These are phyloP conservation scores for Ampelocalamus luodianensis DNA, from an alignment of 176 grass and related monocot genomes.

Conservation along the genomic window DNA sequence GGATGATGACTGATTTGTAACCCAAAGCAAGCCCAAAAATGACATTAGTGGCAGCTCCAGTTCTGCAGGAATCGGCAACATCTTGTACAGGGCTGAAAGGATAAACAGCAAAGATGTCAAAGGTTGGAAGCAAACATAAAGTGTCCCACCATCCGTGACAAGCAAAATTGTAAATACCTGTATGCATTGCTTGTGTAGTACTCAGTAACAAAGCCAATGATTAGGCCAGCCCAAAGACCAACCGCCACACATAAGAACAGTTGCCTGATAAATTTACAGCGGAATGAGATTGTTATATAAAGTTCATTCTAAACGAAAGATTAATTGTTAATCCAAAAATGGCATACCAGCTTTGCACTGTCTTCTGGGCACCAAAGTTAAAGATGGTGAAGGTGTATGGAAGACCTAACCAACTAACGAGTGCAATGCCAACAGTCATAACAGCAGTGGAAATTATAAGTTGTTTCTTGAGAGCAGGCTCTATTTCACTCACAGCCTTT, in stretches of 20 bases:
- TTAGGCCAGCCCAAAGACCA: constrained; percentile 65
- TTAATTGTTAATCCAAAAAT: background rate
- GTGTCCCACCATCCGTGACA: background rate
- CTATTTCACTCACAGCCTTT: constrained; percentile 51
- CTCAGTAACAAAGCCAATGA: constrained; percentile 65
- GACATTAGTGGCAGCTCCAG: constrained; percentile 72
- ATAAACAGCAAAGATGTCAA: constrained; percentile 22
- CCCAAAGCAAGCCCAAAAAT: constrained; percentile 68
- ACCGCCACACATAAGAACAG: constrained; percentile 66
- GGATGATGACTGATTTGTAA: constrained; percentile 74
- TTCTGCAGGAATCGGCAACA: constrained; percentile 69
- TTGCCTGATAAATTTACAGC: constrained; percentile 48
- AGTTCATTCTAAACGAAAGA: background rate
- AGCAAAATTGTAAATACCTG: constrained; percentile 37
- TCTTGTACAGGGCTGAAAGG: constrained; percentile 64
- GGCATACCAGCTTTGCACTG: constrained; percentile 49
- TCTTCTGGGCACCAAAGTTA: constrained; percentile 50
- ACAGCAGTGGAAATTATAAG: constrained; percentile 53
- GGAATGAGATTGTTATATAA: constrained; percentile 16
- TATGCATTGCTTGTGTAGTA: constrained; percentile 73
- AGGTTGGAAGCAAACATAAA: background rate
- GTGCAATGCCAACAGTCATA: constrained; percentile 54
- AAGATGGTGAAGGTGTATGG: constrained; percentile 55
- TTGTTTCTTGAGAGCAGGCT: constrained; percentile 56
- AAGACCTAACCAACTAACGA: constrained; percentile 47